Base-by-base conservation (phyloP, 2,329 filamentous ascomycete species). In the Diaporthe aspalathi region DNA sequence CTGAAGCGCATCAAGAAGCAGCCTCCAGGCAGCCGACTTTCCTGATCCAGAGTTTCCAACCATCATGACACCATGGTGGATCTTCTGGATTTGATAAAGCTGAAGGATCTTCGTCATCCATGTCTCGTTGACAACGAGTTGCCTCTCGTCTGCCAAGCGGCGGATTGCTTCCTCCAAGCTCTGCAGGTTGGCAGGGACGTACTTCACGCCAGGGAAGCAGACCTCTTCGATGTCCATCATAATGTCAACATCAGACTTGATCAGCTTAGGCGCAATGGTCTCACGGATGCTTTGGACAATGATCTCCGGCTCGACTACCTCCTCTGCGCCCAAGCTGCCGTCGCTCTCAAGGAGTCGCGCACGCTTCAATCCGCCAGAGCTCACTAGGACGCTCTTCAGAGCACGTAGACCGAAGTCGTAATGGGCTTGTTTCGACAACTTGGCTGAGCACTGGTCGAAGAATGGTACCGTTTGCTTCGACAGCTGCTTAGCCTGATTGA, bases 11-110 rank as follows among this genome's bases (percentile, higher is more conserved):
- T 97, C 93, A 24, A 99, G 88, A 66, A 99, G 87, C 52, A 97
- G 90, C 78, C 93, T 94, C 96, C 97, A 99, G 6, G 96, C 93
- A 1, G 93, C 91, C 50, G 96, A 98, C 84, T 99, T 99, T 79
- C 97, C 97, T 56, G 95, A 93, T n/a, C 97, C 96, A 38, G 97
- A 98, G 78, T 94, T 94, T 74, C 96, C 96, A 12, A 99, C 96
- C 96, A 99, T 98, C 97, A 99, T 99, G 35, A 99, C 96, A 92
- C 96, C 96, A 76, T 99, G 96, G 78, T 99, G 96, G 71, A 99
- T 94, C 75, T 92, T 93, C 81, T 98, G 96, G 74, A 99, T 99
- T 81, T 99, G 96, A 80, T 97, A 98, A 2, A 99, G 89, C 81
- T 99, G 96, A 11, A 99, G 87, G 43, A 97, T 91, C 84, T 99